phyloP scores from a whole-genome alignment of 768 basidiomycete genomes.

The Plicaturopsis crispa region DNA sequence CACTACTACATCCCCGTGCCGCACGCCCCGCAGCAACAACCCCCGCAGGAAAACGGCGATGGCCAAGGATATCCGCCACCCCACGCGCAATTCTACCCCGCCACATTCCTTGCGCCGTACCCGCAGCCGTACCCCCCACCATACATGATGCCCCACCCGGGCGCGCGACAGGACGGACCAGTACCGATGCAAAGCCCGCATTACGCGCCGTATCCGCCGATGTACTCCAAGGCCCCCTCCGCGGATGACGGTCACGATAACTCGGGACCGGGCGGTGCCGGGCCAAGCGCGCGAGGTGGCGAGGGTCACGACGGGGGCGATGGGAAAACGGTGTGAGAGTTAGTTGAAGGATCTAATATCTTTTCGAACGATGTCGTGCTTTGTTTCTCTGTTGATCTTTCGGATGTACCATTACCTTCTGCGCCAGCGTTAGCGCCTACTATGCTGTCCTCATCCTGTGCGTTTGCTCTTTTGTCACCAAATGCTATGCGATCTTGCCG shows the following conservation, averaged over 20 bases:
- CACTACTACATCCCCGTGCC: constrained; percentile 40
- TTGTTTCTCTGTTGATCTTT: too few relatives aligned
- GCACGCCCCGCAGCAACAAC: constrained; percentile 27
- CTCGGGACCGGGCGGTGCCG: background rate
- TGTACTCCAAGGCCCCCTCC: constrained; percentile 31
- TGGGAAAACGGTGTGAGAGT: background rate
- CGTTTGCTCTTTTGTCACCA: too few relatives aligned
- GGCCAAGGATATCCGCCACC: constrained; percentile 33
- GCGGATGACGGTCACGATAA: constrained; percentile 11
- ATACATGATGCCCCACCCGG: constrained; percentile 38
- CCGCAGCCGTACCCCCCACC: constrained; percentile 41
- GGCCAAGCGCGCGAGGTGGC: background rate
- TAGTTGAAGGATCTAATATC: background rate
- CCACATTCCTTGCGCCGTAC: constrained; percentile 38
- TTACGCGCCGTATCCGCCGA: constrained; percentile 30
- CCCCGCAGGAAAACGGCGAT: constrained; percentile 29
- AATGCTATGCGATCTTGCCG: too few relatives aligned
- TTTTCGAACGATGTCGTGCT: too few relatives aligned
- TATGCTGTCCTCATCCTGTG: too few relatives aligned
- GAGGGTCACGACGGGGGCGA: background rate
- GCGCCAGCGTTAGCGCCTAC: too few relatives aligned
- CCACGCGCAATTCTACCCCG: constrained; percentile 35
- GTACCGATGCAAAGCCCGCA: constrained; percentile 24
- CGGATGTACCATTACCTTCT: too few relatives aligned
- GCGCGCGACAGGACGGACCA: constrained; percentile 32